Evolutionary conservation across 345 rosid genomes (phyloP).

Genomic region (Heritiera fomes): DNA sequence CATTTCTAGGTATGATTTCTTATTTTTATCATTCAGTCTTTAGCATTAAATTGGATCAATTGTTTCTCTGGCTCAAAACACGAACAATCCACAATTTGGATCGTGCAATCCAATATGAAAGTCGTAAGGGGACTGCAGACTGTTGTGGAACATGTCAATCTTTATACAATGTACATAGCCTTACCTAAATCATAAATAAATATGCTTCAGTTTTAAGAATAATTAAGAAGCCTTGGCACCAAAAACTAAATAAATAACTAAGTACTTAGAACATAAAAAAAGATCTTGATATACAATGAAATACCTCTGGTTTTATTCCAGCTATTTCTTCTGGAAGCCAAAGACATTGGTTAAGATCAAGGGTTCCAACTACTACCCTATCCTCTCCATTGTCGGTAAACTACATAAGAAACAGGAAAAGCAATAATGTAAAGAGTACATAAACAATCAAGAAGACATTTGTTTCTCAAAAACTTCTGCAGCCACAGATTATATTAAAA

Average conservation of each 20-base stretch:
- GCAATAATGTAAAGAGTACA: not conserved
- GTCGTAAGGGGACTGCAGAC: not conserved
- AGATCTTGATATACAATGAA: not conserved
- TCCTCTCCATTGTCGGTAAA: constrained; percentile 64
- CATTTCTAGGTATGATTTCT: not conserved
- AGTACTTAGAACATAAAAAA: not conserved
- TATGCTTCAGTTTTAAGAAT: constrained; percentile 4
- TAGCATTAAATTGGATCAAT: not conserved
- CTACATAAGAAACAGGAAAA: constrained; percentile 38
- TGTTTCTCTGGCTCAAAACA: not conserved
- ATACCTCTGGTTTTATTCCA: constrained; percentile 83
- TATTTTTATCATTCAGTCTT: not conserved
- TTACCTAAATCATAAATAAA: constrained; percentile 6
- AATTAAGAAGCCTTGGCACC: not conserved
- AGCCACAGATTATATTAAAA: not conserved
- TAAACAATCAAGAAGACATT: not conserved
- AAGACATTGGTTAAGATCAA: constrained; percentile 83
- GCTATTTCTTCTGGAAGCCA: constrained; percentile 86
- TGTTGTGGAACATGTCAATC: not conserved
- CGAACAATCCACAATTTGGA: not conserved
- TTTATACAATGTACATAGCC: not conserved
- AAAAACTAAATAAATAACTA: not conserved
- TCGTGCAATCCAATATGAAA: not conserved
- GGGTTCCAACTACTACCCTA: constrained; percentile 82
- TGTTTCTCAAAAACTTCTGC: not conserved